These are phyloP conservation scores for Hypoxylon sp. DNA, from an alignment of 2,329 filamentous ascomycete species.

Conservation along the genomic window DNA sequence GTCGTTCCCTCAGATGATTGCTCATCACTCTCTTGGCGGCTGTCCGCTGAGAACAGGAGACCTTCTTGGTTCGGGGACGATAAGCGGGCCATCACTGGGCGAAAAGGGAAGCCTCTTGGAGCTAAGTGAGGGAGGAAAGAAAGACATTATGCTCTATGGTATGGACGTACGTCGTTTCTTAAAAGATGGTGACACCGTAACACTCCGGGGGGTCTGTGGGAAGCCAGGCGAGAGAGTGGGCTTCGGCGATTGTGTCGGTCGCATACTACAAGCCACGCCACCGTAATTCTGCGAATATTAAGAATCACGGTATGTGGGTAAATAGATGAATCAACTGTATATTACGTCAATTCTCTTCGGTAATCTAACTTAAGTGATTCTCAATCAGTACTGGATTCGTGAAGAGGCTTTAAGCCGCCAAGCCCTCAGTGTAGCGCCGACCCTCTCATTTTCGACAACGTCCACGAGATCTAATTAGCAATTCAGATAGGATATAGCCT, in stretches of 20 bases:
- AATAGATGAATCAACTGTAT: not conserved
- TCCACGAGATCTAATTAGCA: too few relatives aligned
- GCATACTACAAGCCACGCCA: slow-evolving; percentile 48
- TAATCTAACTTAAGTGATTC: not conserved
- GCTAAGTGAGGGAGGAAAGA: slow-evolving; percentile 62
- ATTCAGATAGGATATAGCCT: too few relatives aligned
- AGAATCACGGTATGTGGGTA: not conserved
- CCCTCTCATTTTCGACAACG: too few relatives aligned
- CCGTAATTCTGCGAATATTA: slow-evolving; percentile 19
- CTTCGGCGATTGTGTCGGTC: slow-evolving; percentile 61
- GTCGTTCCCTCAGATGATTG: slow-evolving; percentile 87
- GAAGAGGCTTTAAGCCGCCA: not conserved
- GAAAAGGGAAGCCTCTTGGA: slow-evolving; percentile 63
- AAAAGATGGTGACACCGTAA: slow-evolving; percentile 63
- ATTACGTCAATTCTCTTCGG: not conserved
- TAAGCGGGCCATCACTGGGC: slow-evolving; percentile 63
- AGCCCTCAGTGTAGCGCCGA: not conserved
- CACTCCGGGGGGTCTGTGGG: slow-evolving; percentile 58
- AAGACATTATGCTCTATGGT: slow-evolving; percentile 58
- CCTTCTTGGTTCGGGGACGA: slow-evolving; percentile 83
- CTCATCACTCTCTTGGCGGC: slow-evolving; percentile 82
- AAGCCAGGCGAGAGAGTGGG: slow-evolving; percentile 57
- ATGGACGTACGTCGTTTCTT: slow-evolving; percentile 61
- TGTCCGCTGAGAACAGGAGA: slow-evolving; percentile 82
- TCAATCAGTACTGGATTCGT: too few relatives aligned